These are phyloP conservation scores for Dissoconium aciculare DNA, from an alignment of 2,329 filamentous ascomycete genomes.

Conservation along the genomic window DNA sequence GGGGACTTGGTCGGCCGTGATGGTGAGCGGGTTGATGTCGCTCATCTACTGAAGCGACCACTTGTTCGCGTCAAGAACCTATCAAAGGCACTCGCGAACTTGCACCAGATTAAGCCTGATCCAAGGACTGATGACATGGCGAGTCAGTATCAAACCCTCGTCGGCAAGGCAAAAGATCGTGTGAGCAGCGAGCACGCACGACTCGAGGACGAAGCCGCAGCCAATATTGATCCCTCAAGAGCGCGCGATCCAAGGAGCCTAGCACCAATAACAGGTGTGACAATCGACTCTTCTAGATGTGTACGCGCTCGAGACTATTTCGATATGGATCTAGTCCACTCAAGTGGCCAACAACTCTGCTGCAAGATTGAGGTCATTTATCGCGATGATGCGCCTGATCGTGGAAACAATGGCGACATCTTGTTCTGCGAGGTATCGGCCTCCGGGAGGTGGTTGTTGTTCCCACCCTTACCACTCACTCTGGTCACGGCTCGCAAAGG, in stretches of 20 bases:
- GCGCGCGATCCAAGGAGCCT: conserved; percentile 67
- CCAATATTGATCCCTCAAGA: conserved; percentile 64
- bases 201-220: conserved; percentile 73
- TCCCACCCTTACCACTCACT: conserved; percentile 65
- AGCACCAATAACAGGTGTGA: conserved; percentile 51
- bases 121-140: conserved; percentile 45
- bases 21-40: conserved; percentile 85
- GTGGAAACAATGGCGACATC: conserved; percentile 61
- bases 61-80: conserved; percentile 79
- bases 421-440: conserved; percentile 81
- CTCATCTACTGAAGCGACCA: conserved; percentile 78
- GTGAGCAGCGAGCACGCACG: conserved; percentile 58
- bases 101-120: conserved; percentile 41
- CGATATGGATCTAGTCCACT: conserved; percentile 69
- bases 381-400: conserved; percentile 59
- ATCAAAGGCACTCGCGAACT: conserved; percentile 62
- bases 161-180: conserved; percentile 60
- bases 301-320: conserved; percentile 87
- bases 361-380: conserved; percentile 79
- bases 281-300: conserved; percentile 61
- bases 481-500: conserved; percentile 69
- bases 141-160: conserved; percentile 53
- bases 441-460: conserved; percentile 66
- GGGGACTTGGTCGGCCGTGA: conserved; percentile 47
- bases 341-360: conserved; percentile 75